These are phyloP conservation scores for Mycena galericulata DNA, from an alignment of 768 basidiomycete species.

Conservation along the genomic window DNA sequence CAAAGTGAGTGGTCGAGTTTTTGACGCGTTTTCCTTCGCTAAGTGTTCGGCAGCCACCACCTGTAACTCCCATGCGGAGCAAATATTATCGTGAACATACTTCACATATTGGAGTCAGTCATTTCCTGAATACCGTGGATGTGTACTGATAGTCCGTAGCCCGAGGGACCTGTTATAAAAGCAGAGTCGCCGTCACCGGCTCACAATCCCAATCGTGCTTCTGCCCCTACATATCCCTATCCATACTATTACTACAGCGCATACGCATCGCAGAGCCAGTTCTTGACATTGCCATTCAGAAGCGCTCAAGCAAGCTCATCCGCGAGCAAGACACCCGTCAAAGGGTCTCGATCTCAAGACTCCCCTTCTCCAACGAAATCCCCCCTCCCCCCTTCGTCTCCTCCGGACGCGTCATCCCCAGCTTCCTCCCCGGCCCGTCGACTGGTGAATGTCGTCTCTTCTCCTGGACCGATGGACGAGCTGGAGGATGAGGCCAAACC, in stretches of 20 bases:
- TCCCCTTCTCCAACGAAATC: constrained; percentile 51
- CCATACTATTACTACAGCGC: constrained; percentile 51
- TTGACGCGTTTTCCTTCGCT: constrained; percentile 40
- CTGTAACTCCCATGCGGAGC: constrained; percentile 69
- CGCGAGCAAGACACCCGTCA: constrained; percentile 58
- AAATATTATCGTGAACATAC: constrained; percentile 71
- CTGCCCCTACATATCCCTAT: constrained; percentile 44
- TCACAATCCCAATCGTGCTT: constrained; percentile 34
- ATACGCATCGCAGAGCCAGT: constrained; percentile 37
- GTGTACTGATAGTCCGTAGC: constrained; percentile 9
- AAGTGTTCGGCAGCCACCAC: constrained; percentile 41
- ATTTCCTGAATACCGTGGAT: neutral
- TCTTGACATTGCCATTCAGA: constrained; percentile 44
- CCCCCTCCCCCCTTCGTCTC: constrained; percentile 72
- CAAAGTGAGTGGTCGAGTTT: constrained; percentile 54
- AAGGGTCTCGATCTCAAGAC: constrained; percentile 50
- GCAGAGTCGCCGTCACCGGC: constrained; percentile 44
- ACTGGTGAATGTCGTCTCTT: constrained; percentile 83
- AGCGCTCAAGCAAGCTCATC: constrained; percentile 48
- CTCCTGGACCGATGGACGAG: constrained; percentile 83
- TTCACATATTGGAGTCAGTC: constrained; percentile 49
- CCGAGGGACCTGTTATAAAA: constrained; percentile 20
- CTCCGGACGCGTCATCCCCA: constrained; percentile 64
- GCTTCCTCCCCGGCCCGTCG: constrained; percentile 71
- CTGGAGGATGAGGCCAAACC: constrained; percentile 61